These are phyloP conservation scores for Fusarium brevicatenulatum DNA, from an alignment of 2,329 filamentous ascomycete genomes.

Conservation along the genomic window DNA sequence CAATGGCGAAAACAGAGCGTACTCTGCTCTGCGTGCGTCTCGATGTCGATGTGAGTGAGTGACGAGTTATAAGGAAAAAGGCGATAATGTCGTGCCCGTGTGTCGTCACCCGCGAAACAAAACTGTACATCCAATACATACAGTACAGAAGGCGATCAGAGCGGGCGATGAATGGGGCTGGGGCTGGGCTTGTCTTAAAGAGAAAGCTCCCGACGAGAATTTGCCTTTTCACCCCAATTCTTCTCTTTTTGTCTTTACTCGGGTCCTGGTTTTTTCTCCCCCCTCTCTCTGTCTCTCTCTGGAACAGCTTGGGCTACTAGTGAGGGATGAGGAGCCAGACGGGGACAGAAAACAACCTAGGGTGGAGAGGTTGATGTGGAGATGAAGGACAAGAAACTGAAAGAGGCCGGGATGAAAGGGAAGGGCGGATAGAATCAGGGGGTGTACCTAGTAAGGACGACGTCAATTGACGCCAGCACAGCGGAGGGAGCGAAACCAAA, in stretches of 20 bases:
- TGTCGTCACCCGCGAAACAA: constrained; percentile 34
- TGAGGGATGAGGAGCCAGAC: constrained; percentile 26
- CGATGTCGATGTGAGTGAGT: neutral
- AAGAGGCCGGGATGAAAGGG: constrained; percentile 19
- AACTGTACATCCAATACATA: neutral
- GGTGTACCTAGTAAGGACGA: constrained; percentile 24
- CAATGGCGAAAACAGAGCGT: constrained; percentile 9
- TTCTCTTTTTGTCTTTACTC: neutral
- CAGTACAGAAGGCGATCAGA: constrained; percentile 32
- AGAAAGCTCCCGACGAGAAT: constrained; percentile 21
- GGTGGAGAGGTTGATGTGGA: constrained; percentile 37
- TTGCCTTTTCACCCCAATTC: neutral
- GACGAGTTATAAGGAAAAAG: neutral
- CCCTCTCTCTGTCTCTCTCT: neutral
- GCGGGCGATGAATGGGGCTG: constrained; percentile 19
- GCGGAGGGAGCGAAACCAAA: constrained; percentile 35
- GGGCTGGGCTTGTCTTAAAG: constrained; percentile 37
- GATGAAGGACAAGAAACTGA: constrained; percentile 27
- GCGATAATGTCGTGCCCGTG: neutral
- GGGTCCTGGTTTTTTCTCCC: neutral
- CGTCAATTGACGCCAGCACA: constrained; percentile 28
- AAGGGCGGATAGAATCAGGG: constrained; percentile 5
- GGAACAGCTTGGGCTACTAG: constrained; percentile 20
- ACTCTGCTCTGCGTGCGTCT: neutral
- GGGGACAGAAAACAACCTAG: constrained; percentile 24